These are phyloP conservation scores for Yamadazyma spencermartinsiae DNA, from an alignment of 1,139 yeast species.

Conservation along the genomic window DNA sequence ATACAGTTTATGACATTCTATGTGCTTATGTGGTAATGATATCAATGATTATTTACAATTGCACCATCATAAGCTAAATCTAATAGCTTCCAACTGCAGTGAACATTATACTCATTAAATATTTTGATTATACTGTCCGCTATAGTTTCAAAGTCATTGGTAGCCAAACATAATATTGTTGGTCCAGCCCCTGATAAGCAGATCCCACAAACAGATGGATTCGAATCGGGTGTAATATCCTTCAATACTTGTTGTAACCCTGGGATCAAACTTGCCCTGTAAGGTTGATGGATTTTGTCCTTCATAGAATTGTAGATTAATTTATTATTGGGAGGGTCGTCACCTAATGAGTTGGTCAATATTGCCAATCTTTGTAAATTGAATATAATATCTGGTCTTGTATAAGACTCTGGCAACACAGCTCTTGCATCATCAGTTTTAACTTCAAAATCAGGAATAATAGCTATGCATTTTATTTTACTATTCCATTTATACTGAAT, in stretches of 20 bases:
- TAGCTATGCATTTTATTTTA: slow-evolving; percentile 81
- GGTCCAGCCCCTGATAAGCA: slow-evolving; percentile 99
- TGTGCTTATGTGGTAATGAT: no score
- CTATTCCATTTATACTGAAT: slow-evolving; percentile 82
- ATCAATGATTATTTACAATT: slow-evolving; percentile 24
- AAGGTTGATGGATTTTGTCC: slow-evolving; percentile 94
- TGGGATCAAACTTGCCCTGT: slow-evolving; percentile 86
- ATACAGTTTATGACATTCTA: no score
- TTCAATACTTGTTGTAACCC: slow-evolving; percentile 81
- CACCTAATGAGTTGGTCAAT: slow-evolving; percentile 73
- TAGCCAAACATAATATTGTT: slow-evolving; percentile 90
- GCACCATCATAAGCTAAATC: slow-evolving; percentile 92
- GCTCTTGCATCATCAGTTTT: slow-evolving; percentile 89
- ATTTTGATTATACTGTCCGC: slow-evolving; percentile 72
- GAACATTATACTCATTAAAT: slow-evolving; percentile 65
- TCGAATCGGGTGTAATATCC: slow-evolving; percentile 78
- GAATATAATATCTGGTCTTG: slow-evolving; percentile 83
- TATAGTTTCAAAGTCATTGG: slow-evolving; percentile 80
- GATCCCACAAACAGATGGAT: slow-evolving; percentile 86
- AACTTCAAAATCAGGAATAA: slow-evolving; percentile 92
- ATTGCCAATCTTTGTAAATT: slow-evolving; percentile 60
- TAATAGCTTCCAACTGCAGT: slow-evolving; percentile 78
- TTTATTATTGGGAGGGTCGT: slow-evolving; percentile 76
- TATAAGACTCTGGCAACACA: slow-evolving; percentile 79
- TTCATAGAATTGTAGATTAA: slow-evolving; percentile 94